A percentile compares a stretch with the other conserved stretches of the same genome.
These are phyloP conservation scores for Primulina tabacum DNA, from an alignment of 257 asterid species.

Conservation along the genomic window DNA sequence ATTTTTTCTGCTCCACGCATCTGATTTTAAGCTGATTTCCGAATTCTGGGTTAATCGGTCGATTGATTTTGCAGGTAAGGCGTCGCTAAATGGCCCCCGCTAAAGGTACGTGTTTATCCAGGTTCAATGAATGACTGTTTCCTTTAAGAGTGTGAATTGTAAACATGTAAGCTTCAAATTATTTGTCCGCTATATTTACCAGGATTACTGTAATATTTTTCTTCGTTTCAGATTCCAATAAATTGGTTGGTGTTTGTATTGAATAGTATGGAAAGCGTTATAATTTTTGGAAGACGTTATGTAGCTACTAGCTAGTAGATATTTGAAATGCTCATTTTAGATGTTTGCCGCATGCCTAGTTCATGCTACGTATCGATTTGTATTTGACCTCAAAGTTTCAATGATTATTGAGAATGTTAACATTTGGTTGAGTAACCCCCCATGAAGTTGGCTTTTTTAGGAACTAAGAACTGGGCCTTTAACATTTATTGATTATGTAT, in stretches of 20 bases:
- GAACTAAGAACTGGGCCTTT: neutral
- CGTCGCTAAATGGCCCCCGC: conserved; percentile 37
- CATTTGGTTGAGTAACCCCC: neutral
- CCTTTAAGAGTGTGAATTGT: neutral
- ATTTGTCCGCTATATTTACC: neutral
- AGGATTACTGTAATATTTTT: neutral
- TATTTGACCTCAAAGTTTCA: neutral
- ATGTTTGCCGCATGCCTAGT: neutral
- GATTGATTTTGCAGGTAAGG: conserved; percentile 27
- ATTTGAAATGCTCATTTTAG: neutral
- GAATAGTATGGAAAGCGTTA: no score
- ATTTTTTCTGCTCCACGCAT: neutral
- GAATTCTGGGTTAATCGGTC: neutral
- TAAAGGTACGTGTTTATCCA: conserved; percentile 27
- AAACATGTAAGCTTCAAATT: neutral
- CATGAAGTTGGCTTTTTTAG: neutral
- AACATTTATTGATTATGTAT: neutral
- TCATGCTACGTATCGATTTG: neutral
- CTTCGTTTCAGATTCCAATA: neutral
- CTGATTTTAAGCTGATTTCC: neutral
- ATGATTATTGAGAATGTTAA: neutral
- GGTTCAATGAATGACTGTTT: neutral
- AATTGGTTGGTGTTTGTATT: no score
- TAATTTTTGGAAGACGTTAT: no score
- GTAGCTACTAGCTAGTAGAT: neutral